Evolutionary conservation across 306 rosid species (phyloP).

Genomic region (Crataegus laevigata): DNA sequence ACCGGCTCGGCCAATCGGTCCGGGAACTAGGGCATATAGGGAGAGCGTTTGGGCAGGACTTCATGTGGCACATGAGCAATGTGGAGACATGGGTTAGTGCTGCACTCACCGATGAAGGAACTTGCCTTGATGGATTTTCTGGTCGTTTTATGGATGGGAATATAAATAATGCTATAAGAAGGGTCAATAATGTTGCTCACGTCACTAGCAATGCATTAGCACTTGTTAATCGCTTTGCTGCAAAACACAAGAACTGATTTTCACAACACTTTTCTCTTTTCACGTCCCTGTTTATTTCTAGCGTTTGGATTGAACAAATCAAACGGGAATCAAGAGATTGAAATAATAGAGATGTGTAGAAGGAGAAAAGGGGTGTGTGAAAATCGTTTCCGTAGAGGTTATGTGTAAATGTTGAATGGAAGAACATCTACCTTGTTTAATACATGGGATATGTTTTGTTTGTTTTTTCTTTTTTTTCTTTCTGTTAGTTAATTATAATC

Average conservation of each 20-base stretch:
- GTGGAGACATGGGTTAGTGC: conserved; percentile 91
- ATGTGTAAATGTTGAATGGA: no score
- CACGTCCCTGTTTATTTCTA: no score
- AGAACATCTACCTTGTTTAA: not conserved
- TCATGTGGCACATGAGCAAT: conserved; percentile 67
- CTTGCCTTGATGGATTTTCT: conserved; percentile 68
- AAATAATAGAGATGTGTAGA: no score
- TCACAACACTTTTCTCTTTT: no score
- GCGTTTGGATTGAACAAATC: no score
- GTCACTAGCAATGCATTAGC: conserved; percentile 83
- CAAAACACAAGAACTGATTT: conserved; percentile 17
- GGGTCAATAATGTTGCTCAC: conserved; percentile 48
- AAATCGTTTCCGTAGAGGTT: no score
- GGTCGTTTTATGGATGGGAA: conserved; percentile 39
- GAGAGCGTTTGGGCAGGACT: conserved; percentile 40
- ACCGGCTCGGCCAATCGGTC: conserved; percentile 46
- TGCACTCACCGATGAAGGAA: conserved; percentile 61
- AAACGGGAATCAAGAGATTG: no score
- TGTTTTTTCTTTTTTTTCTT: not conserved
- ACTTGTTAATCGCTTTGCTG: conserved; percentile 56
- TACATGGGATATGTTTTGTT: not conserved
- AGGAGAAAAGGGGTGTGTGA: no score
- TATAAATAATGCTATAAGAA: conserved; percentile 37
- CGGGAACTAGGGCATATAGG: conserved; percentile 46
- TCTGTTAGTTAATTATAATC: not conserved